A percentile compares a stretch with the other conserved stretches of the same genome.
Conservation (phyloP, 176 grass and related monocot species). For the Triticum aestivum region DNA sequence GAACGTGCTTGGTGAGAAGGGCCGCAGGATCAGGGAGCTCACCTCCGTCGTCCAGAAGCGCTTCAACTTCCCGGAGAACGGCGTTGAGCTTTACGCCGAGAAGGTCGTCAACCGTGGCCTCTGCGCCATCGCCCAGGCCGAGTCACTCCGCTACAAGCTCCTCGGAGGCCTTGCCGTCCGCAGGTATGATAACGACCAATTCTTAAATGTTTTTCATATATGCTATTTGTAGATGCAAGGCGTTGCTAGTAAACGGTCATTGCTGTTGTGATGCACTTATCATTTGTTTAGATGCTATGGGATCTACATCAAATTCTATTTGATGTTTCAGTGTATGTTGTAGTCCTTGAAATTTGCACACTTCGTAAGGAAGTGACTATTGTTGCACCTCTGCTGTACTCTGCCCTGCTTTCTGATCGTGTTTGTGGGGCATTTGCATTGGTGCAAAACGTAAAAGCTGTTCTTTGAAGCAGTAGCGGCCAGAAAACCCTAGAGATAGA, state of each 20-base stretch:
- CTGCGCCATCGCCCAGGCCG: conserved; percentile 77
- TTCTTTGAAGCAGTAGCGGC: conserved; percentile 39
- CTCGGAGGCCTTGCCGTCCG: conserved; percentile 82
- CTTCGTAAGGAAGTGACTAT: not conserved
- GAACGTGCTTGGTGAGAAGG: conserved; percentile 80
- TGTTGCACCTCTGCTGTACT: conserved; percentile 28
- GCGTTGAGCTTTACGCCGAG: conserved; percentile 77
- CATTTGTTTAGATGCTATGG: not conserved
- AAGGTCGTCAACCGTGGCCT: conserved; percentile 82
- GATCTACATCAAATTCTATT: not conserved
- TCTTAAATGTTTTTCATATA: not conserved
- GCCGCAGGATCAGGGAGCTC: conserved; percentile 74
- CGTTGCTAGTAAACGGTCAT: not conserved
- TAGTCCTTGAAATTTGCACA: not conserved
- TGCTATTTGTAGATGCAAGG: not conserved
- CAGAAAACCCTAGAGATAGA: conserved; percentile 87
- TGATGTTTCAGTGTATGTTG: not conserved
- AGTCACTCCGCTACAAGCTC: conserved; percentile 81
- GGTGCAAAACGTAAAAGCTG: conserved; percentile 61
- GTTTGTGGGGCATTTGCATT: conserved; percentile 38
- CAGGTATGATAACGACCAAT: conserved; percentile 37
- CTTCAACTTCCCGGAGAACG: conserved; percentile 80
- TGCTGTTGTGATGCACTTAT: not conserved
- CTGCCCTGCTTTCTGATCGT: conserved; percentile 25
- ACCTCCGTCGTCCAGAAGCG: conserved; percentile 84